Conservation (phyloP, 371 early-diverging fungal species). For the Zychaea mexicana region DNA sequence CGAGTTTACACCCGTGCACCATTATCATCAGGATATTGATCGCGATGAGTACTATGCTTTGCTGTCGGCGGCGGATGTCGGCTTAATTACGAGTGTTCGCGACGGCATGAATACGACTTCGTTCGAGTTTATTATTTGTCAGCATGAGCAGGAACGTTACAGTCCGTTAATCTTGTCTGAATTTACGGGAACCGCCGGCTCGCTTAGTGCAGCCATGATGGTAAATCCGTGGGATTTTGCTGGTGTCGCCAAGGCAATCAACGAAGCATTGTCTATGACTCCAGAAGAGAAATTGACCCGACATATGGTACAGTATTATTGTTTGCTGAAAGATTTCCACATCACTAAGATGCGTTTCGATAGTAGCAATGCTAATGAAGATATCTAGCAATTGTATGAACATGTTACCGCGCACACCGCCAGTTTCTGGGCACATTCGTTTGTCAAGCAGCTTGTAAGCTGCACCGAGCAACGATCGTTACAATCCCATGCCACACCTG, state of each 20-base stretch:
- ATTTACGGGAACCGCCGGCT: slow-evolving; percentile 98
- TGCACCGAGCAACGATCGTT: slow-evolving; percentile 34
- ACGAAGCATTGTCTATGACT: slow-evolving; percentile 83
- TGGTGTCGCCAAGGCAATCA: slow-evolving; percentile 90
- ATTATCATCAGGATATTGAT: slow-evolving; percentile 94
- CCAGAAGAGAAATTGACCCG: slow-evolving; percentile 63
- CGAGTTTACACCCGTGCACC: slow-evolving; percentile 93
- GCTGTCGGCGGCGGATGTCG: slow-evolving; percentile 94
- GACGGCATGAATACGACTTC: slow-evolving; percentile 99
- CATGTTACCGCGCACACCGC: slow-evolving; percentile 91
- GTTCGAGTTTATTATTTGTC: slow-evolving; percentile 97
- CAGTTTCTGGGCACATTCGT: slow-evolving; percentile 86
- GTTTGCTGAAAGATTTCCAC: no score
- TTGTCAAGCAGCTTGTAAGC: slow-evolving; percentile 64
- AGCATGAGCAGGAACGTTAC: slow-evolving; percentile 83
- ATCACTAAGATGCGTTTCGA: no score
- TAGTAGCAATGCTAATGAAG: no score
- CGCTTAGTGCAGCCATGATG: slow-evolving; percentile 86
- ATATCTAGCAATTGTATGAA: slow-evolving; percentile 69
- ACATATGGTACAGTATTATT: slow-evolving; percentile 24
- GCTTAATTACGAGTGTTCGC: slow-evolving; percentile 93
- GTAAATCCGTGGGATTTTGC: slow-evolving; percentile 97
- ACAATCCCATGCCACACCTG: slow-evolving; percentile 66
- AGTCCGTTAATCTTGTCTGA: slow-evolving; percentile 95
- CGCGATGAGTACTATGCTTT: slow-evolving; percentile 96